Base-by-base conservation (phyloP, 202 grass and related monocot species). In the Musa balbisiana region DNA sequence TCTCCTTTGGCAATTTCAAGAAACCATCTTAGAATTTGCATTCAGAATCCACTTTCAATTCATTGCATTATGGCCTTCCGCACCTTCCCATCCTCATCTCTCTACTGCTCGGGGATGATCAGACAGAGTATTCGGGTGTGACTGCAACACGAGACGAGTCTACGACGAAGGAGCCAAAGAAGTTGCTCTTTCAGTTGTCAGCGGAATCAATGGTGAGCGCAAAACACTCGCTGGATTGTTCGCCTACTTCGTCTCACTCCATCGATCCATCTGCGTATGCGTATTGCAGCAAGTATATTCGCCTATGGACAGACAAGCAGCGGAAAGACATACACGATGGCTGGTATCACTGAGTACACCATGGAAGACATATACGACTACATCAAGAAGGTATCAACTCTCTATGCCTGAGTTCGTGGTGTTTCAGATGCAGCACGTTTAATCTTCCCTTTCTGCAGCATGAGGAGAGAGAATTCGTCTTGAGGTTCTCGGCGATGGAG, bases 281-380 rank as follows among this genome's bases (percentile, higher is more conserved):
- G 4, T 62, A 16, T 66, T 65, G 69, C 83, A 97, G 94, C 94
- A 17, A 93, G 94, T 70, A 87, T 98, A 68, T 98, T 98, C 65
- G 90, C 94, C 0, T 98, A 98, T 52, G 94, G 94, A 2, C 94
- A 98, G 77, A 98, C 94, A 3, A 97, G 94, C 76, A 97, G 94
- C 75, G 94, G 94, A 62, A 93, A 97, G 79, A 97, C 94, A 5
- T 93, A 93, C 75, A 98, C 94, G 0, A 98, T 98, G 94, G 85
- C 84, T 22, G 91, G 94, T 29, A 71, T 98, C 49, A 98, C 94
- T 2, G 88, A 91, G 81, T 82, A 76, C 24, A 80, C 88, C 75
- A 79, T 98, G 73, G 80, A 85, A 15, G 94, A 98, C 23, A 89
- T 98, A 67, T 98, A 98, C 62, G 79, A 82, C 24, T 86, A 91